Conservation (phyloP, 116 monocot species). For the Trichopus zeylanicus region DNA sequence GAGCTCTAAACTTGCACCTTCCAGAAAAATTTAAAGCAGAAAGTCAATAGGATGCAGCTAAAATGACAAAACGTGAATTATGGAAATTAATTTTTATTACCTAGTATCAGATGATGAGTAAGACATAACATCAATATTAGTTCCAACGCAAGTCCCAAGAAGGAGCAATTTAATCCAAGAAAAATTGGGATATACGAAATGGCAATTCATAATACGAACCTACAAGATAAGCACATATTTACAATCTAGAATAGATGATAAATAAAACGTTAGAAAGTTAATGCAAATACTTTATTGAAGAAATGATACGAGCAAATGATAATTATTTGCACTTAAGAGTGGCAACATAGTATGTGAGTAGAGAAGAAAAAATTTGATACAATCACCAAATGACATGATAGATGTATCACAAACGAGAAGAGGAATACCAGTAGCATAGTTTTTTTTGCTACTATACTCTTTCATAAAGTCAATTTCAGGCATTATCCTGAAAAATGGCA, state of each 20-base stretch:
- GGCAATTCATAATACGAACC: constrained; percentile 72
- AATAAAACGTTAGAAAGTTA: no score
- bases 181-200: constrained; percentile 40
- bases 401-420: no score
- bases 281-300: no score
- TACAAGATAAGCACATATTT: constrained; percentile 13
- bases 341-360: no score
- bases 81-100: constrained; percentile 23
- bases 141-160: constrained; percentile 62
- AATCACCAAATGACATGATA: no score
- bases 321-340: no score
- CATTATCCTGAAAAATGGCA: no score
- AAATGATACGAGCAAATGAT: no score
- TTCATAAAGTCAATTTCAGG: no score
- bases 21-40: neutral
- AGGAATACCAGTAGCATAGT: no score
- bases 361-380: no score
- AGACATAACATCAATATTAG: constrained; percentile 44
- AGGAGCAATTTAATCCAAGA: constrained; percentile 50
- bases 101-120: constrained; percentile 50
- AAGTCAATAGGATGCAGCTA: neutral
- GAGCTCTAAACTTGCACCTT: constrained; percentile 34
- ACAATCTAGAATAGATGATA: neutral
- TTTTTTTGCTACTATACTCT: no score
- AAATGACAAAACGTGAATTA: constrained; percentile 1